Evolutionary conservation across 768 basidiomycete genomes (phyloP).

Genomic region (Pleurotus tuber-regium): DNA sequence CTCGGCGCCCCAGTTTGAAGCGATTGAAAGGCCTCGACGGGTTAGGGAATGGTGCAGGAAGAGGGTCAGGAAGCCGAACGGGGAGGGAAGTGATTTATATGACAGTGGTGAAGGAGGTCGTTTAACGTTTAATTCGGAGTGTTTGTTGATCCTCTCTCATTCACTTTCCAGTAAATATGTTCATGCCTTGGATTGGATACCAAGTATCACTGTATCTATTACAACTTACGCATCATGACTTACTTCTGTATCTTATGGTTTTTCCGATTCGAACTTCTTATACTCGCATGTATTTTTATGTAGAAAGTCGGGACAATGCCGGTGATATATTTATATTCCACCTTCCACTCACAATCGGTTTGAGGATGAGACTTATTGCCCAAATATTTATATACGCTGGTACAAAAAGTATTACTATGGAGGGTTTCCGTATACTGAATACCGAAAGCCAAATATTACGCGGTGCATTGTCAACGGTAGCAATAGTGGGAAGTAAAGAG

Average conservation of each 20-base stretch:
- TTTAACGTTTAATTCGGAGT: too few species aligned
- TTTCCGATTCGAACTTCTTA: background rate
- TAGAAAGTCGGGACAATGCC: too few species aligned
- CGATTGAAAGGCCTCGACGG: slow-evolving; percentile 1
- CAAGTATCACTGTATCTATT: background rate
- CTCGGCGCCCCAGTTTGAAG: slow-evolving; percentile 1
- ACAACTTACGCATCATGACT: background rate
- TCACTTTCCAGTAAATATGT: background rate
- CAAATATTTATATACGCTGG: too few species aligned
- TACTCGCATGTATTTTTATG: slow-evolving; percentile 9
- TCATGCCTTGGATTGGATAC: background rate
- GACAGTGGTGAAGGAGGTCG: slow-evolving; percentile 39
- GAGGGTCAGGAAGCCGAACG: slow-evolving; percentile 16
- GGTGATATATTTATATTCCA: too few species aligned
- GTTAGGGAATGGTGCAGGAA: slow-evolving; percentile 20
- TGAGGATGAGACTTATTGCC: too few species aligned
- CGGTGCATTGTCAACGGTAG: too few species aligned
- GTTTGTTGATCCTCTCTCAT: background rate
- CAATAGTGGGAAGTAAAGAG: background rate
- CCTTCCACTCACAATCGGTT: too few species aligned
- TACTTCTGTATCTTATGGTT: slow-evolving; percentile 7
- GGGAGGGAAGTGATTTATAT: slow-evolving; percentile 37
- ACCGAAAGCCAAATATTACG: too few species aligned
- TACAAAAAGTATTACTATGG: too few species aligned
- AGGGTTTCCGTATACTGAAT: too few species aligned